Percentiles rank a stretch among this genome's conserved stretches.
Conservation (phyloP, 2,329 filamentous ascomycete genomes). For the Rutstroemia sp. region DNA sequence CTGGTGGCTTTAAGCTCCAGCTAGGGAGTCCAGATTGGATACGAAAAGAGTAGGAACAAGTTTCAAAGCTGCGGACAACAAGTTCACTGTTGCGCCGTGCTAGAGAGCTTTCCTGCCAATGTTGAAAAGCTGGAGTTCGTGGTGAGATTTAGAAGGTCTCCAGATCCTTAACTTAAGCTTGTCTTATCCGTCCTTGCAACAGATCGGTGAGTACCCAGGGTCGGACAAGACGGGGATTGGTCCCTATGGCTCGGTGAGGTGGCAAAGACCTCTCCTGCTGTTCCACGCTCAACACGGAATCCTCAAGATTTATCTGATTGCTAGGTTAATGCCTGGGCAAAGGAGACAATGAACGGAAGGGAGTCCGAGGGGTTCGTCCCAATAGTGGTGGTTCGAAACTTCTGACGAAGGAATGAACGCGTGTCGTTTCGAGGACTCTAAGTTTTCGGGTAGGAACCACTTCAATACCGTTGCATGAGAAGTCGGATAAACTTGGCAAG, state of each 20-base stretch:
- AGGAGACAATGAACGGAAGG: background rate
- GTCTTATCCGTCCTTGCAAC: constrained; percentile 1
- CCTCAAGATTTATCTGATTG: background rate
- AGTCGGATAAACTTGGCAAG: background rate
- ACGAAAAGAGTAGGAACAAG: background rate
- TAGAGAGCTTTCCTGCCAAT: background rate
- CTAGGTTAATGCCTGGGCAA: background rate
- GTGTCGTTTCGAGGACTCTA: background rate
- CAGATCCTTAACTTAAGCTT: background rate
- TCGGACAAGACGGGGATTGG: background rate
- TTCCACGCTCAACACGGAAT: background rate
- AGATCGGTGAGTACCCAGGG: background rate
- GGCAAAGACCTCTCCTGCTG: constrained; percentile 3
- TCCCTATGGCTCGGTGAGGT: background rate
- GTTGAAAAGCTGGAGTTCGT: background rate
- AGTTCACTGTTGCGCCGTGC: background rate
- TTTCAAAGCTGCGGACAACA: background rate
- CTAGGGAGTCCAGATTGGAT: background rate
- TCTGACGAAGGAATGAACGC: background rate
- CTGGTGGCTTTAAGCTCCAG: no score
- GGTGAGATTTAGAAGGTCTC: background rate
- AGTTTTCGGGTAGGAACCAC: background rate
- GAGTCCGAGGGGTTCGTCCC: background rate
- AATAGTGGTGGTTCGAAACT: background rate
- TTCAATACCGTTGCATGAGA: background rate